Evolutionary conservation across 805 yeast genomes (phyloP).

Genomic region (Yueomyces sp.): DNA sequence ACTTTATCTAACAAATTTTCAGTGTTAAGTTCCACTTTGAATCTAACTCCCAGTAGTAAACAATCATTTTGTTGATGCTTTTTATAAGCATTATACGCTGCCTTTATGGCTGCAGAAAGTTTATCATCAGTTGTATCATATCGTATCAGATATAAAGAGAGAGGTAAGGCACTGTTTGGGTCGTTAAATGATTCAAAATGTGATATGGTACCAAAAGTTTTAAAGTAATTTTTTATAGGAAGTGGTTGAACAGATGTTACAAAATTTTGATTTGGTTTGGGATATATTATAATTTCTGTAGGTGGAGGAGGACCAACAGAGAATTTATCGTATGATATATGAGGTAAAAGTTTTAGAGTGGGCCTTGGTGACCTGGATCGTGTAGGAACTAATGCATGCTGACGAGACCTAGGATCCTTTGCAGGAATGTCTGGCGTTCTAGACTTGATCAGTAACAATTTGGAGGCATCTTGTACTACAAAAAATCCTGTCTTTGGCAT

Average conservation of each 20-base stretch:
- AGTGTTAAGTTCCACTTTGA: constrained; percentile 41
- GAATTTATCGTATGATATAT: constrained; percentile 47
- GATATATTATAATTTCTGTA: constrained; percentile 56
- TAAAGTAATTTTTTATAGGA: constrained; percentile 36
- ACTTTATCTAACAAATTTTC: constrained; percentile 26
- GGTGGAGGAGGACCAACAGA: constrained; percentile 69
- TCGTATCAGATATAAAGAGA: constrained; percentile 54
- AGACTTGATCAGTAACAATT: constrained; percentile 6
- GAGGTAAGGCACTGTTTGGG: constrained; percentile 63
- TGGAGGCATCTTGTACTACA: too few relatives aligned
- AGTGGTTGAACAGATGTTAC: constrained; percentile 8
- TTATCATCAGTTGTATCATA: constrained; percentile 34
- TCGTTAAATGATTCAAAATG: constrained; percentile 50
- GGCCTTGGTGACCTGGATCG: constrained; percentile 9
- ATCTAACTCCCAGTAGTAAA: constrained; percentile 35
- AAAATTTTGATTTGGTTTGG: constrained; percentile 14
- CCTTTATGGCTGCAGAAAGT: constrained; percentile 28
- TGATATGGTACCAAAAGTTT: constrained; percentile 48
- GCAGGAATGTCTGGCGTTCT: constrained; percentile 9
- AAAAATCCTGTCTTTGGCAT: too few relatives aligned
- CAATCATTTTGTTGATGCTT: constrained; percentile 29
- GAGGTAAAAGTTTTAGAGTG: constrained; percentile 6
- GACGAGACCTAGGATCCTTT: constrained; percentile 15
- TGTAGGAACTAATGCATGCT: neutral
- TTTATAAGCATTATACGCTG: constrained; percentile 34